Evolutionary conservation across 768 basidiomycete species (phyloP).

Genomic region (Xanthoconium stramineum): DNA sequence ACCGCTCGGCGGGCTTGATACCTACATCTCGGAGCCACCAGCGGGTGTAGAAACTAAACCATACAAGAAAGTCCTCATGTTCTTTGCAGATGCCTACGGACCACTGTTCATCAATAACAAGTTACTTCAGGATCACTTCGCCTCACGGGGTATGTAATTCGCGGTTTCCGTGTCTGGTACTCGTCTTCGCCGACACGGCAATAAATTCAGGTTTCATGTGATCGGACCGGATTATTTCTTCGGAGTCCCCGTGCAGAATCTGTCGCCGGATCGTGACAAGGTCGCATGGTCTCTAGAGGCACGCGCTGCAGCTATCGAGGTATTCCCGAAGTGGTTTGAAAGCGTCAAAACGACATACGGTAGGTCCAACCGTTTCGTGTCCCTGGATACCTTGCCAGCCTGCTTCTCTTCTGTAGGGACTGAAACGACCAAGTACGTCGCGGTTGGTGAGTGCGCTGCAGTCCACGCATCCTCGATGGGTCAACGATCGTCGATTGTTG

Average conservation of each 20-base stretch:
- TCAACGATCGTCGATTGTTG: not conserved
- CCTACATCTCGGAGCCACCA: conserved; percentile 54
- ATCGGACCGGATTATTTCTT: conserved; percentile 62
- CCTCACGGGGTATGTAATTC: conserved; percentile 44
- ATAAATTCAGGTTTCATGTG: conserved; percentile 49
- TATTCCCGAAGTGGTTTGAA: conserved; percentile 49
- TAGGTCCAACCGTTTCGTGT: conserved; percentile 8
- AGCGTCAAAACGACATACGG: conserved; percentile 47
- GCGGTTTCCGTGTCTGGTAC: not conserved
- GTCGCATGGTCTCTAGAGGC: conserved; percentile 40
- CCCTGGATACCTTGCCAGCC: not conserved
- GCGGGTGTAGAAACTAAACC: conserved; percentile 1
- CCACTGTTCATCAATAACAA: conserved; percentile 54
- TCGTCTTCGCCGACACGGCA: not conserved
- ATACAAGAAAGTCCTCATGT: conserved; percentile 48
- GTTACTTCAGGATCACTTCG: conserved; percentile 60
- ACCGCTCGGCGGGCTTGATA: conserved; percentile 45
- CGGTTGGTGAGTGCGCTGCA: conserved; percentile 35
- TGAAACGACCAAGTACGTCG: conserved; percentile 35
- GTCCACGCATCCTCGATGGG: not conserved
- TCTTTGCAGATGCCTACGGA: conserved; percentile 55
- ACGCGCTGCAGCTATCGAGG: conserved; percentile 35
- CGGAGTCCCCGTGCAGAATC: conserved; percentile 44
- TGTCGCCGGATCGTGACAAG: conserved; percentile 35
- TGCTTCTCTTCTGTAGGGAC: conserved; percentile 10